These are phyloP conservation scores for Penstemon davidsonii DNA, from an alignment of 257 asterid species.

Conservation along the genomic window DNA sequence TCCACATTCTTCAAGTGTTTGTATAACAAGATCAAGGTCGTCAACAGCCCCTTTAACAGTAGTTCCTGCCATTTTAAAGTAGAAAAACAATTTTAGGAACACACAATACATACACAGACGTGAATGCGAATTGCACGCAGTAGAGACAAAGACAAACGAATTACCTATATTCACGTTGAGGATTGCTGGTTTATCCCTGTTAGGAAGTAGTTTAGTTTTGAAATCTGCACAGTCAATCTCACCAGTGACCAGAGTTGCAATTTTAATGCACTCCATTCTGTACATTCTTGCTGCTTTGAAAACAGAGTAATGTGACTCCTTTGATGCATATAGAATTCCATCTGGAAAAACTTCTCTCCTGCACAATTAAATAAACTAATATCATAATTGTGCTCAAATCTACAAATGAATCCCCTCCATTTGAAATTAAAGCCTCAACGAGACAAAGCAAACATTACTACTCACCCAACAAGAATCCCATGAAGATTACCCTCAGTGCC, in stretches of 20 bases:
- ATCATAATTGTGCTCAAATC: slow-evolving; percentile 5
- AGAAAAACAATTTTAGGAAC: slow-evolving; percentile 10
- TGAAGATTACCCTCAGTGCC: slow-evolving; percentile 74
- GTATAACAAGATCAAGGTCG: slow-evolving; percentile 88
- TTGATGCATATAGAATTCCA: slow-evolving; percentile 34
- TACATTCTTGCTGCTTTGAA: slow-evolving; percentile 35
- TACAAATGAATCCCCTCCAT: slow-evolving; percentile 2
- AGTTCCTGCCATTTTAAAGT: slow-evolving; percentile 64
- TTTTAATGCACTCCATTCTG: slow-evolving; percentile 81
- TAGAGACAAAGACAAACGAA: slow-evolving; percentile 17
- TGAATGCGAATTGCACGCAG: background rate
- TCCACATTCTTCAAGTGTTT: slow-evolving; percentile 80
- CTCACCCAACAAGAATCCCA: slow-evolving; percentile 59
- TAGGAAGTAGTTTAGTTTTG: slow-evolving; percentile 3
- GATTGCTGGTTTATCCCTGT: slow-evolving; percentile 81
- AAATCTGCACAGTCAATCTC: slow-evolving; percentile 32
- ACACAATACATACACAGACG: background rate
- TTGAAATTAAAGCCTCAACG: too few relatives aligned
- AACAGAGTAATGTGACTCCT: slow-evolving; percentile 31
- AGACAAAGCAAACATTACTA: slow-evolving; percentile 5
- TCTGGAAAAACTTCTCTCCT: slow-evolving; percentile 32
- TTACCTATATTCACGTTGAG: slow-evolving; percentile 88
- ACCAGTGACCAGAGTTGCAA: slow-evolving; percentile 23
- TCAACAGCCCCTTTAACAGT: slow-evolving; percentile 98
- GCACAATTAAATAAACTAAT: background rate